Evolutionary conservation across 2,329 filamentous ascomycete genomes (phyloP), one percentile per base, ranked within the genome.

Genomic region (Rhinocladiella mackenziei): DNA sequence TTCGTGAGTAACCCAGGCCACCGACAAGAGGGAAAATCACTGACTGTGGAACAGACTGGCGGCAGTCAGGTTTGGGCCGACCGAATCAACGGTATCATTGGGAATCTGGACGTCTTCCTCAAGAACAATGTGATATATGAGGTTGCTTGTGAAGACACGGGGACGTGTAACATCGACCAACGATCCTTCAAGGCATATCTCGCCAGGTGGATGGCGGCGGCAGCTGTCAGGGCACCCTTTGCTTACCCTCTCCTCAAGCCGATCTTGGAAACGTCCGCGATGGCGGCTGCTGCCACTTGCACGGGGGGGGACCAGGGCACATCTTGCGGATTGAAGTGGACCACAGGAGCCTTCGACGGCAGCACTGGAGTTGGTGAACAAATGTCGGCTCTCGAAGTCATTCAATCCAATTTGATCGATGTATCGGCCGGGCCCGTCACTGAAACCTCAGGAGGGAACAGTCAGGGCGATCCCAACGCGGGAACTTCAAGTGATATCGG

Each of bases 151-250:
- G 80, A 84, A 58, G 62, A 58, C 33, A 57, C 69, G 47, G 60
- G 67, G 51, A 70, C 63, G 10, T 83, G 80, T 64, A 76, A 81
- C 61, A 68, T 74, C n/a, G 80, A 84, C 51, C 78, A 82, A 61
- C 73, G 71, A 33, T 75, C 74, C 1, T 84, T 84, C 70, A 84
- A 84, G 62, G 78, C 78, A 8, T 83, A 81, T 57, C 68, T 83
- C 4, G 66, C 74, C 0, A 75, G 80, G 28, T 84, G 78, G 72
- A 69, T 73, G 65, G 77, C 75, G 10, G 68, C 72, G 3, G 71
- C 77, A 3, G 72, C 71, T 1, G 74, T 81, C 54, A 65, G 81
- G 45, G 78, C 76, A 0, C 78, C 79, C 0, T 80, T 73, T 55
- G 76, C 75, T 2, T 63, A 65, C 48, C 62, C 72, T 25, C 57